phyloP scores from a whole-genome alignment of 108 stramenopile species.

The Skeletonema costatum region DNA sequence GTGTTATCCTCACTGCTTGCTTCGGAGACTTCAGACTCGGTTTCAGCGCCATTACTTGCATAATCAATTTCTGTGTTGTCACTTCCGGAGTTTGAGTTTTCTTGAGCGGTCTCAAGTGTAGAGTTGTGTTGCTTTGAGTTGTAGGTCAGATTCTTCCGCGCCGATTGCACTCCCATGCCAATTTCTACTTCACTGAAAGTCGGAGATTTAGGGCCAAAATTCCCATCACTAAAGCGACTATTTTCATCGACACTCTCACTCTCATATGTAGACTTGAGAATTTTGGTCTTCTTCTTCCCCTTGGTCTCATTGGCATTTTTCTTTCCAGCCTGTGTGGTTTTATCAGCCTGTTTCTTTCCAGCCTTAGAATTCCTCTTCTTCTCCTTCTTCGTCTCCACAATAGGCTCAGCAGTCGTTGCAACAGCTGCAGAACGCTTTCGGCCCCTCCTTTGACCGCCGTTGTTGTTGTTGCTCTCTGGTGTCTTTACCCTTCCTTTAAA shows the following conservation, averaged over 20 bases:
- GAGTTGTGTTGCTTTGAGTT: background rate
- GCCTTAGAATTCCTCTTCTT: background rate
- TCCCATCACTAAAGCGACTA: background rate
- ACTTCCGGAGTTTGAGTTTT: background rate
- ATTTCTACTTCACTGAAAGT: background rate
- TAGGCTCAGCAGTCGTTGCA: background rate
- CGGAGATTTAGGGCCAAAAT: background rate
- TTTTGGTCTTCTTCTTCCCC: background rate
- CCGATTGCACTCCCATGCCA: background rate
- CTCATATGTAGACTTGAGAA: background rate
- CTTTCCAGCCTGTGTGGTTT: background rate
- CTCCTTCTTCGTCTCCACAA: background rate
- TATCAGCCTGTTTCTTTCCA: background rate
- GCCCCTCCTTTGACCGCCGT: background rate
- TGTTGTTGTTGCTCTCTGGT: background rate
- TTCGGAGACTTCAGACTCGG: background rate
- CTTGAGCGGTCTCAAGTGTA: background rate
- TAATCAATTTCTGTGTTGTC: background rate
- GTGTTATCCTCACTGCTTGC: conserved; percentile 20
- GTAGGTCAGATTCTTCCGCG: background rate
- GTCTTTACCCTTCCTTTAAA: conserved; percentile 13
- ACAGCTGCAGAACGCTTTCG: background rate
- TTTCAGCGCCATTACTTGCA: background rate
- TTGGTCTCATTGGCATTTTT: background rate
- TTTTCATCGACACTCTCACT: background rate